Evolutionary conservation across 2,329 filamentous ascomycete species (phyloP).

Genomic region (Penicillium sp.): DNA sequence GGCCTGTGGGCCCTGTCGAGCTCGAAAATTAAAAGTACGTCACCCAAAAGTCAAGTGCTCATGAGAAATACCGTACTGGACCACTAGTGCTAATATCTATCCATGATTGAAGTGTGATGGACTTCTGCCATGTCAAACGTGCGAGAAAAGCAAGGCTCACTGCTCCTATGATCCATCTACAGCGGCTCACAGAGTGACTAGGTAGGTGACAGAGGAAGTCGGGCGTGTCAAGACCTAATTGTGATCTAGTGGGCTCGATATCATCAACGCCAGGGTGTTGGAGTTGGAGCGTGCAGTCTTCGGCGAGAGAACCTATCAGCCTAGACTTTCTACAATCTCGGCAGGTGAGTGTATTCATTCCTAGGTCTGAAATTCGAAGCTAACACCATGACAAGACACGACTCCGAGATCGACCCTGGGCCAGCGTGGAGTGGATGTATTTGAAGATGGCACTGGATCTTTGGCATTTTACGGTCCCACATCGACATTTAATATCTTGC

Average conservation of each 20-base stretch:
- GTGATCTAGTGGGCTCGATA: slow-evolving; percentile 4
- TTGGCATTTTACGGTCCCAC: slow-evolving; percentile 1
- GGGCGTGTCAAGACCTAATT: background rate
- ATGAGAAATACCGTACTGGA: background rate
- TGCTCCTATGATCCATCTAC: slow-evolving; percentile 11
- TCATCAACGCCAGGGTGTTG: slow-evolving; percentile 9
- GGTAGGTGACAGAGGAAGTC: background rate
- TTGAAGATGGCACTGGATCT: background rate
- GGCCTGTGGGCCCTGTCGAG: slow-evolving; percentile 8
- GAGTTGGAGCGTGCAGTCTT: slow-evolving; percentile 13
- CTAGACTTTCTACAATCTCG: background rate
- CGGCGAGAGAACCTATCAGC: slow-evolving; percentile 8
- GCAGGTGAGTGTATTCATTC: background rate
- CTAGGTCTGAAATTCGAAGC: background rate
- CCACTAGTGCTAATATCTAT: background rate
- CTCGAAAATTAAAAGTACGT: slow-evolving; percentile 9
- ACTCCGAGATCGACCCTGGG: background rate
- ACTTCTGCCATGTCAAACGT: slow-evolving; percentile 8
- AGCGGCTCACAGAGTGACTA: background rate
- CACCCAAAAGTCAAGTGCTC: background rate
- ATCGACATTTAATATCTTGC: background rate
- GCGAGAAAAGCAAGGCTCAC: slow-evolving; percentile 1
- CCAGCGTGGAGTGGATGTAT: background rate
- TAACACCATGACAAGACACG: background rate
- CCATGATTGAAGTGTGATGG: slow-evolving; percentile 7